Percentiles rank a stretch among this genome's conserved stretches.
phyloP scores from a whole-genome alignment of 1,284 basidiomycete genomes.

The Pascua sp. region DNA sequence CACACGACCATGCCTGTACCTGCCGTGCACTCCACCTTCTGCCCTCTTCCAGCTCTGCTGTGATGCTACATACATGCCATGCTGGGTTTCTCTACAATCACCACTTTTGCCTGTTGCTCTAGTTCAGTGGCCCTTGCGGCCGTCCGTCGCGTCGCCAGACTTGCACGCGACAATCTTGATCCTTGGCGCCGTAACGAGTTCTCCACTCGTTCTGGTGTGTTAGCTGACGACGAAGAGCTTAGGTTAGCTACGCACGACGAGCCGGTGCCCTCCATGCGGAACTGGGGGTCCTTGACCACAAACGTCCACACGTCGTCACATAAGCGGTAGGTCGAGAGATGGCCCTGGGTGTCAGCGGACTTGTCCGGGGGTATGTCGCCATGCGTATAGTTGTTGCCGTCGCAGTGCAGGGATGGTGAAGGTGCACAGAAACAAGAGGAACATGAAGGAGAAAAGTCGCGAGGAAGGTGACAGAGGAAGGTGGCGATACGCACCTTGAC shows the following conservation, averaged over 20 bases:
- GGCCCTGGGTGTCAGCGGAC: constrained; percentile 59
- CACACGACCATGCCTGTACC: neutral
- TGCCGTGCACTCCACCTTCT: too few species aligned
- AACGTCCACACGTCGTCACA: constrained; percentile 98
- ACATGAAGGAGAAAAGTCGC: neutral
- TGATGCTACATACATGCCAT: constrained; percentile 14
- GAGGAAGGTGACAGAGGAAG: neutral
- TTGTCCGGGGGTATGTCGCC: too few species aligned
- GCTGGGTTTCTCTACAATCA: constrained; percentile 3
- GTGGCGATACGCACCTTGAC: constrained; percentile 63
- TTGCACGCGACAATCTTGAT: constrained; percentile 97
- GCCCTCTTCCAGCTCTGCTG: too few species aligned
- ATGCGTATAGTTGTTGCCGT: neutral
- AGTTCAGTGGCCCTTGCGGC: constrained; percentile 27
- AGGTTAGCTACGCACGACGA: constrained; percentile 20
- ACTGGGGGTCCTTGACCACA: constrained; percentile 82
- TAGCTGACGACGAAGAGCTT: neutral
- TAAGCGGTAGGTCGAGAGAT: constrained; percentile 84
- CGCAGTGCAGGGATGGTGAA: neutral
- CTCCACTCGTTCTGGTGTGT: constrained; percentile 21
- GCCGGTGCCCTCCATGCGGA: constrained; percentile 86
- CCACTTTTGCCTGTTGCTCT: neutral
- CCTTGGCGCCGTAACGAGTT: constrained; percentile 61
- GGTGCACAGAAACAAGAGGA: neutral
- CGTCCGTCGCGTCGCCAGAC: constrained; percentile 73